Base-by-base conservation (phyloP, 176 grass and related monocot genomes). In the Luzula sylvatica region DNA sequence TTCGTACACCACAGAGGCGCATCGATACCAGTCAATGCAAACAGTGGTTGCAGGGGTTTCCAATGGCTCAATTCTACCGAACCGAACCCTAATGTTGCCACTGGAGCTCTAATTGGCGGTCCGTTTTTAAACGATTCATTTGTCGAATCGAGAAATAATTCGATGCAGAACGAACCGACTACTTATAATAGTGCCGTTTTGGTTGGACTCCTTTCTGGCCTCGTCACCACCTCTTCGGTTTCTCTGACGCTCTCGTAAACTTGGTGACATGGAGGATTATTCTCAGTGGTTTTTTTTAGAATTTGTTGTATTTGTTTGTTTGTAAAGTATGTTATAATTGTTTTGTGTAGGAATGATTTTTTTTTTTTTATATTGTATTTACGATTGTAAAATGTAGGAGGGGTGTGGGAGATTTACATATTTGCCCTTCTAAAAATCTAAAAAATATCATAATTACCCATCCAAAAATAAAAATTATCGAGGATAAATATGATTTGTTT, bases 1-100 rank as follows among this genome's bases (percentile, higher is more conserved):
- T 79, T 87, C 48, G 89, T 95, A 19, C 89, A 95, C 53, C 89
- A 95, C 52, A 83, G 89, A 49, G 89, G 89, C 11, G 89, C 89
- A 0, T 95, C 89, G 2, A 95, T 95, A 26, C 89, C 89, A 0
- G 26, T 68, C 1, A 56, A 78, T 49, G 75, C 53, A 0, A 95
- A 95, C 30, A 81, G 79, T 2, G 88, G 89, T 22, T 95, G 89
- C 61, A 88, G 88, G 42, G 89, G 83, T 0, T 95, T 87, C 23
- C 56, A 84, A 35, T 95, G 82, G 55, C 83, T 95, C 48, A 55
- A 71, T 16, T 88, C 89, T 9, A 2, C 60, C 12, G 20, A 46
- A 15, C 80, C 83, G 11, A 95, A 95, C 52, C 89, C 89, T 56
- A 88, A 95, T 64, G 55, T 88, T 16, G 89, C 89, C 42, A 73